Evolutionary conservation across 441 rosid species (phyloP), one percentile per base, ranked within the genome.

Genomic region (Jatropha multifida): DNA sequence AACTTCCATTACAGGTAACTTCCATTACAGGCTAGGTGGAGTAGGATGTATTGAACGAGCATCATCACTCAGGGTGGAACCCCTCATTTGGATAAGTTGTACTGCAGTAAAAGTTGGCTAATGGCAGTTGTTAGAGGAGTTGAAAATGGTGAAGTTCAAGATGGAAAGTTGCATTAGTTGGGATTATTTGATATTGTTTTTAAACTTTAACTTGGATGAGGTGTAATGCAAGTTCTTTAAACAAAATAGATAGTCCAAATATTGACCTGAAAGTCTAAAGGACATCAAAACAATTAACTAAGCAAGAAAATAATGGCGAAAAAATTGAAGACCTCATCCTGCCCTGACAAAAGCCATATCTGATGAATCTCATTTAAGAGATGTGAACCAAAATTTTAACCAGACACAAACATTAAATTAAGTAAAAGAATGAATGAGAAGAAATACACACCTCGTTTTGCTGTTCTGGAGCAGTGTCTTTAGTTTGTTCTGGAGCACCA

Each of bases 401-500:
- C 72, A 74, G 8, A 51, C 20, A 32, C 12, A 5, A 52, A 54
- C 27, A 8, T 15, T 18, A 32, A 69, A 42, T 37, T 4, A 11
- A 58, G 61, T 12, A 10, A 51, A 71, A 42, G 7, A 65, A 41
- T 20, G 51, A 68, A 37, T 56, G 63, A 37, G 41, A 32, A 56
- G 5, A 66, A 65, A 26, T 54, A 46, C 18, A 52, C 58, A 89
- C 93, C 92, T 86, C 78, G 38, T 65, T 67, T 40, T 63, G 81
- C 79, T 71, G 76, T 61, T 70, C 81, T 73, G 64, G 68, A 80
- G 56, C 76, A 77, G 44, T 60, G 51, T 76, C 83, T 26, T 68
- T 63, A 59, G 67, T 52, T 77, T 78, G 61, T 62, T 26, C 61
- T 73, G 69, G 64, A 74, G 51, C 79, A 77, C 52, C 62, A 41